A percentile compares a stretch with the other conserved stretches of the same genome.
Evolutionary conservation across 2,329 filamentous ascomycete species (phyloP).

Genomic region (Fusarium guadeloupense): DNA sequence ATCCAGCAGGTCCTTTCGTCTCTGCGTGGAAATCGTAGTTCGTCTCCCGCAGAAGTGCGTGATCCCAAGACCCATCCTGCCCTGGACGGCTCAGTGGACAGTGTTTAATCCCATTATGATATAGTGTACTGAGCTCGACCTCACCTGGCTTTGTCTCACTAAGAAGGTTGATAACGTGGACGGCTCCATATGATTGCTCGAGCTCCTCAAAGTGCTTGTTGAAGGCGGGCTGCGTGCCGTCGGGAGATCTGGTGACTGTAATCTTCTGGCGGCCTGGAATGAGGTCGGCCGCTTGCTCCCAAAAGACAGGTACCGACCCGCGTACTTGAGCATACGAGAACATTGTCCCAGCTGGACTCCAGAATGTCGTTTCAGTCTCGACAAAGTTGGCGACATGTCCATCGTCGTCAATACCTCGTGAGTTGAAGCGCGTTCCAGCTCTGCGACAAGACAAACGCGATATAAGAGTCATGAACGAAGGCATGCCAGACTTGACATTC

Average conservation of each 20-base stretch:
- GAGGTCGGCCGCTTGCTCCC: constrained; percentile 91
- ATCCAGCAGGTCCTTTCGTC: constrained; percentile 84
- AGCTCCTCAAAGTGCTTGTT: constrained; percentile 94
- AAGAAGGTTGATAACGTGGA: constrained; percentile 94
- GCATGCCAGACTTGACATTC: constrained; percentile 72
- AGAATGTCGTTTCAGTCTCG: constrained; percentile 95
- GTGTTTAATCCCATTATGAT: constrained; percentile 78
- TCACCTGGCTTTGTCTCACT: constrained; percentile 89
- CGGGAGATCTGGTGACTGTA: constrained; percentile 83
- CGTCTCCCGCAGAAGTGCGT: constrained; percentile 79
- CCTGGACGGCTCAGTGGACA: constrained; percentile 74
- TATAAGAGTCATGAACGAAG: constrained; percentile 87
- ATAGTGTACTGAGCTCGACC: constrained; percentile 81
- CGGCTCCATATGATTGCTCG: constrained; percentile 84
- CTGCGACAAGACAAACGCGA: constrained; percentile 89
- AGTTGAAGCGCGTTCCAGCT: constrained; percentile 95
- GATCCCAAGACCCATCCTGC: constrained; percentile 67
- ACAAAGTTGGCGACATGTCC: constrained; percentile 98
- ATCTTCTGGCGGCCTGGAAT: constrained; percentile 96
- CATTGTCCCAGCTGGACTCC: constrained; percentile 77
- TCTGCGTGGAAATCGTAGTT: constrained; percentile 98
- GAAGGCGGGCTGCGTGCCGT: constrained; percentile 93
- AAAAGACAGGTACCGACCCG: constrained; percentile 94
- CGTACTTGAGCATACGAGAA: constrained; percentile 95
- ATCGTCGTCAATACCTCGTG: constrained; percentile 96